Evolutionary conservation across 352 stramenopile genomes (phyloP).

Genomic region (Phytophthora macrochlamydospora): DNA sequence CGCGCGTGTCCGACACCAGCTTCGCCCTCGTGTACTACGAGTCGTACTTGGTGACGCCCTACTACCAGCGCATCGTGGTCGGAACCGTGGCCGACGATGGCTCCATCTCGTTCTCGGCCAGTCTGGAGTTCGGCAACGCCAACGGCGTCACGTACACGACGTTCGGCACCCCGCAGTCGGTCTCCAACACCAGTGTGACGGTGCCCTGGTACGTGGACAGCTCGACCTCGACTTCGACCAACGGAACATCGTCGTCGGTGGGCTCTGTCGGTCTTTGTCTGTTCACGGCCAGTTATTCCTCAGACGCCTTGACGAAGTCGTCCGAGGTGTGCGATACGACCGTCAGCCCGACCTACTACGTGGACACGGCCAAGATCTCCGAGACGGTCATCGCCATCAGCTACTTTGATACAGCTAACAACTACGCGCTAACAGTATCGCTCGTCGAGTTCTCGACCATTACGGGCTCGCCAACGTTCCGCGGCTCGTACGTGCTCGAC

Average conservation of each 20-base stretch:
- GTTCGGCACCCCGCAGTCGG: slow-evolving; percentile 60
- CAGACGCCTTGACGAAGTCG: slow-evolving; percentile 25
- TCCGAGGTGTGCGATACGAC: slow-evolving; percentile 54
- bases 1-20: slow-evolving; percentile 60
- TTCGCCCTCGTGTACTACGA: slow-evolving; percentile 78
- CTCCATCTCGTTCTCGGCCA: slow-evolving; percentile 61
- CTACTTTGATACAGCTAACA: slow-evolving; percentile 77
- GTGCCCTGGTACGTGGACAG: slow-evolving; percentile 75
- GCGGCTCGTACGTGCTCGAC: slow-evolving; percentile 67
- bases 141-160: slow-evolving; percentile 46
- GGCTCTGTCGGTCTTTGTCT: slow-evolving; percentile 65
- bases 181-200: slow-evolving; percentile 71
- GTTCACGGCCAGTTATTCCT: slow-evolving; percentile 45
- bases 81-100: slow-evolving; percentile 53
- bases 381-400: slow-evolving; percentile 64
- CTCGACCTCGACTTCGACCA: slow-evolving; percentile 41
- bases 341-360: slow-evolving; percentile 71
- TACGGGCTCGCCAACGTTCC: slow-evolving; percentile 64
- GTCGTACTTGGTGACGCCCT: slow-evolving; percentile 51
- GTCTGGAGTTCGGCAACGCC: slow-evolving; percentile 61
- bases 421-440: slow-evolving; percentile 74
- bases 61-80: slow-evolving; percentile 68
- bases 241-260: slow-evolving; percentile 45
- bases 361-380: slow-evolving; percentile 70
- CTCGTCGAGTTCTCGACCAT: slow-evolving; percentile 72